Evolutionary conservation across 176 grass and related monocot genomes (phyloP).

Genomic region (Eragrostis curvula): DNA sequence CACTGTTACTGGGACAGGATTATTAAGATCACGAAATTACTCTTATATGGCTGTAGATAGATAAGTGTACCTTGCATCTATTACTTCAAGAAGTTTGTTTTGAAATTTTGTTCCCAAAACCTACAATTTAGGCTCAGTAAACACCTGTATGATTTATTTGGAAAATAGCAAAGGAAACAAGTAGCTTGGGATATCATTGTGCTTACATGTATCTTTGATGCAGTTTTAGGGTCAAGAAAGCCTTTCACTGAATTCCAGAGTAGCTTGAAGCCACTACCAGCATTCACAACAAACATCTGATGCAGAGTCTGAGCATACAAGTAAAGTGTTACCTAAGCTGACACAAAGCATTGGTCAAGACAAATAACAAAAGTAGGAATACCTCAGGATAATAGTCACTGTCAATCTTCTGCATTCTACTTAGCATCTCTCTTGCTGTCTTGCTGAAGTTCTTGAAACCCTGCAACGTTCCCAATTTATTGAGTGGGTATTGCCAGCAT

Average conservation of each 20-base stretch:
- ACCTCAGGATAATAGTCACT: conserved; percentile 97
- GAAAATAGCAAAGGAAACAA: conserved; percentile 25
- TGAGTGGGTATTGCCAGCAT: not conserved
- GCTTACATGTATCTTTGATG: conserved; percentile 94
- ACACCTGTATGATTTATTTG: conserved; percentile 5
- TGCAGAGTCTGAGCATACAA: conserved; percentile 72
- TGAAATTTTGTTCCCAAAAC: conserved; percentile 96
- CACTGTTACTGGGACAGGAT: not conserved
- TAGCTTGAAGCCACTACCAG: conserved; percentile 89
- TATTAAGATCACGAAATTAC: conserved; percentile 13
- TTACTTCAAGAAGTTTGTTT: conserved; percentile 78
- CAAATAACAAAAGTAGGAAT: conserved; percentile 23
- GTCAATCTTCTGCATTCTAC: conserved; percentile 91
- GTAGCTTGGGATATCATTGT: not conserved
- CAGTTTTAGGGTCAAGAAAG: conserved; percentile 95
- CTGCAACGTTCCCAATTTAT: conserved; percentile 33
- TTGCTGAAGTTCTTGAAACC: conserved; percentile 95
- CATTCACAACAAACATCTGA: conserved; percentile 97
- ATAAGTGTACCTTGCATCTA: conserved; percentile 76
- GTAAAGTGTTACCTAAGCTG: conserved; percentile 18
- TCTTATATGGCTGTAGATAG: not conserved
- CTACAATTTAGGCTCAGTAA: conserved; percentile 48
- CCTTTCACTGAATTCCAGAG: conserved; percentile 97
- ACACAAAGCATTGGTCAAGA: not conserved
- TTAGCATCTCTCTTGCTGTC: conserved; percentile 82